Base-by-base conservation (phyloP, 345 rosid genomes). In the Ceriops decandra region DNA sequence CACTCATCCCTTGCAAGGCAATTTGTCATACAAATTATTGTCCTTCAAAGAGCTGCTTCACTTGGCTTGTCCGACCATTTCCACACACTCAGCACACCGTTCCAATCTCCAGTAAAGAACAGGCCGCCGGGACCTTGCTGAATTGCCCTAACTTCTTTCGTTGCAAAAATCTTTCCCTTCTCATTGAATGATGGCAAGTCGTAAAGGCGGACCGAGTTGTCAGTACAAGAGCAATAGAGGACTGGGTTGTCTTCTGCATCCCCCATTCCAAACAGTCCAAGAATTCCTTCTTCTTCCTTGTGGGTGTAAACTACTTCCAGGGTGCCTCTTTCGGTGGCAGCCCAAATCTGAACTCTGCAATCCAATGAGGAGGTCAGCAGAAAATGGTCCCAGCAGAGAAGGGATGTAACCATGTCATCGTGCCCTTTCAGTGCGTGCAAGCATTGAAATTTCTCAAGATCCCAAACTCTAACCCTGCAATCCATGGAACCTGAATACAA, bases 401-500 rank as follows among this genome's bases (percentile, higher is more conserved):
- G 62, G 6, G 77, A 77, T 20, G 57, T 72, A 5, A 77, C 74
- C 10, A 26, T 53, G 24, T 61, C 70, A 6, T 53, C 52, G 54
- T 77, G 77, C 21, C 56, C 71, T 15, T 38, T n/a, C 52, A 77
- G n/a, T 2, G 32, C 38, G 8, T 47, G 13, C 7, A 54, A 20
- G 64, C 77, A 77, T 4, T 21, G 22, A 8, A 68, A 52, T 5
- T 56, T 63, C 13, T 42, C 30, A 6, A 5, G 20, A 38, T 77
- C 63, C 81, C 77, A 72, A 2, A 64, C 60, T 56, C 60, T 66
- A 5, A 76, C 27, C 5, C 69, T 62, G 5, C 54, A 22, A 20
- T 73, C 76, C 63, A 16, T 62, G 47, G 76, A 73, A 1, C 76
- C 71, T 1, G 76, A 73, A 21, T 28, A 76, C 52, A 76, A 51